Evolutionary conservation across 805 yeast species (phyloP).

Genomic region (Naumovozyma baii): DNA sequence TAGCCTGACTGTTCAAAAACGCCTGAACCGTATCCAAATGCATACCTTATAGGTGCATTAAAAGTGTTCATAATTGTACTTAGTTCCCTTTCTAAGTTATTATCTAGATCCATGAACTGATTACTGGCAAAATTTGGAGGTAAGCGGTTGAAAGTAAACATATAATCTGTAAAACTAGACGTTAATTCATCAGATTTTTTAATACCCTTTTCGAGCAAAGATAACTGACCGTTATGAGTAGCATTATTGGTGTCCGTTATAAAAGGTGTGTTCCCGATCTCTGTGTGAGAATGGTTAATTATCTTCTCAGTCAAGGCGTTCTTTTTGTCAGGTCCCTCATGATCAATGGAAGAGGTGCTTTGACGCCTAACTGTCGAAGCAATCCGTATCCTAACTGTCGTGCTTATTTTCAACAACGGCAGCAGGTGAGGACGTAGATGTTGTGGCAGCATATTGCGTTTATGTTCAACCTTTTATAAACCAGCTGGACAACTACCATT

Average conservation of each 20-base stretch:
- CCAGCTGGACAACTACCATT: too few species aligned
- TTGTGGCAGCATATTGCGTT: too few species aligned
- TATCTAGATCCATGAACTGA: conserved; percentile 43
- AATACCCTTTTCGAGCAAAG: conserved; percentile 20
- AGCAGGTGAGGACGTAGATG: too few species aligned
- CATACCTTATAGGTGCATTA: conserved; percentile 61
- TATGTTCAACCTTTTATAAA: too few species aligned
- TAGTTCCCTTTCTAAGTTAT: conserved; percentile 37
- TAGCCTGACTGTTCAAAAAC: conserved; percentile 72
- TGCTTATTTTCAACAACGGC: neutral
- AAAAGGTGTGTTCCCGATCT: too few species aligned
- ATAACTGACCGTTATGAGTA: neutral
- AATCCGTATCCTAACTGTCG: too few species aligned
- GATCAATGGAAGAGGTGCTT: neutral
- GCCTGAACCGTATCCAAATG: conserved; percentile 94
- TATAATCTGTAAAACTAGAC: conserved; percentile 20
- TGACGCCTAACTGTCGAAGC: neutral
- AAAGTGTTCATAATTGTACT: conserved; percentile 45
- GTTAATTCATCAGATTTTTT: conserved; percentile 18
- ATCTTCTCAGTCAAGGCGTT: too few species aligned
- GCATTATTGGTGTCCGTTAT: too few species aligned
- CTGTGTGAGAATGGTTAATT: too few species aligned
- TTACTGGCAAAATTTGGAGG: conserved; percentile 53
- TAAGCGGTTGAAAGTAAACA: conserved; percentile 32
- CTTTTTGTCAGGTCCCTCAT: too few species aligned